Conservation (phyloP, 768 basidiomycete species). For the Brasilioporus rufonigricans region DNA sequence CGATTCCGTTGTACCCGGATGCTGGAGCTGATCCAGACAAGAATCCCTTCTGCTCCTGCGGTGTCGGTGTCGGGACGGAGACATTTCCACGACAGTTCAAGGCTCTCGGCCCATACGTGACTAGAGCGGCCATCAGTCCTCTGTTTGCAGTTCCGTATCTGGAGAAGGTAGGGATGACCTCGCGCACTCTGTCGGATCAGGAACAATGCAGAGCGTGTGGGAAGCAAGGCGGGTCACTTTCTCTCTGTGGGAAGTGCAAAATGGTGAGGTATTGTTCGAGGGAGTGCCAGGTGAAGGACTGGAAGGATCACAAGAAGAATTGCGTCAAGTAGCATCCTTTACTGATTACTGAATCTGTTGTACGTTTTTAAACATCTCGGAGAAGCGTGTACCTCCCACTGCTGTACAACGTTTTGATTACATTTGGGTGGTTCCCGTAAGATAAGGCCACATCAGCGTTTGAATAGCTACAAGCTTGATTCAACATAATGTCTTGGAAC, state of each 20-base stretch:
- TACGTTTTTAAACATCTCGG: too few species aligned
- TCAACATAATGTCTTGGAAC: too few species aligned
- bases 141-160: too few species aligned
- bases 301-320: slow-evolving; percentile 44
- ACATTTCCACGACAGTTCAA: slow-evolving; percentile 39
- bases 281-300: slow-evolving; percentile 45
- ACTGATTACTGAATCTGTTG: too few species aligned
- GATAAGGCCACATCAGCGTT: too few species aligned
- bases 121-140: slow-evolving; percentile 50
- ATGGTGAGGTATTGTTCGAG: slow-evolving; percentile 40
- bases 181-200: not conserved
- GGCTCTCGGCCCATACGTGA: slow-evolving; percentile 41
- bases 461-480: too few species aligned
- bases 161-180: slow-evolving; percentile 25
- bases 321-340: slow-evolving; percentile 21
- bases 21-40: slow-evolving; percentile 31
- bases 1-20: slow-evolving; percentile 38
- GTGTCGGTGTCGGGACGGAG: slow-evolving; percentile 45
- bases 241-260: slow-evolving; percentile 39
- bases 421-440: too few species aligned
- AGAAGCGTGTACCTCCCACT: too few species aligned
- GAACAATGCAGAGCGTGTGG: slow-evolving; percentile 22
- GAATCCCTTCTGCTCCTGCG: slow-evolving; percentile 52
- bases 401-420: too few species aligned
- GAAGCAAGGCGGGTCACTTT: slow-evolving; percentile 23